Evolutionary conservation across 2,329 filamentous ascomycete species (phyloP), one percentile per base, ranked within the genome.

Genomic region (Periglandula ipomoeae): DNA sequence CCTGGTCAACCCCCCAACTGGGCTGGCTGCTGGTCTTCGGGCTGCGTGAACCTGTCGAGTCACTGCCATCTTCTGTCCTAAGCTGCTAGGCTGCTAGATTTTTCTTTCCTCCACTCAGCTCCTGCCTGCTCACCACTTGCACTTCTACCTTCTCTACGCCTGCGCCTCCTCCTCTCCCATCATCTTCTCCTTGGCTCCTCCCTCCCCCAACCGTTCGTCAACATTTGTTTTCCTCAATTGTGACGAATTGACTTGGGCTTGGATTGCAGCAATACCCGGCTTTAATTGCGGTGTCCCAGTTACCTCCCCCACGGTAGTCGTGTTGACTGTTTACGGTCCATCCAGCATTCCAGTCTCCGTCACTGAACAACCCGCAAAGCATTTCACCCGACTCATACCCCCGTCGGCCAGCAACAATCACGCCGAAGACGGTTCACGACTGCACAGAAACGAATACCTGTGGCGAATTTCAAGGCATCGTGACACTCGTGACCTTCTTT

Each of bases 151-250:
- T 35, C 30, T 15, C 6, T 32, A 11, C 9, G 15, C 27, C 6
- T 35, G 20, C 15, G 8, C 24, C 27, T 10, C 7, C 42, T 11
- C 42, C 30, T 22, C 22, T 23, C 27, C 4, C 27, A 10, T 44
- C 30, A 13, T 46, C 46, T 39, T 45, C 40, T 41, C 50, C 51
- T 56, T 81, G 42, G 30, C 42, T 46, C 46, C 23, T 13, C 41
- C 38, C 35, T 19, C 45, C 35, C 40, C 26, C 11, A 24, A 20
- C 24, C 35, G 38, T 39, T 37, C 41, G 23, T 19, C 42, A 20
- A 37, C 26, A 39, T 42, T 17, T 32, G 17, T 38, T 47, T 22
- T 11, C 15, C 48, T 32, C 30, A 39, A 42, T 50, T 37, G 48
- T 27, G 32, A 27, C 23, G 5, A 37, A 34, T 27, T 19, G 26